A percentile compares a stretch with the other conserved stretches of the same genome.
phyloP scores from a whole-genome alignment of 2,329 filamentous ascomycete genomes.

The Mycosphaerella sp. region DNA sequence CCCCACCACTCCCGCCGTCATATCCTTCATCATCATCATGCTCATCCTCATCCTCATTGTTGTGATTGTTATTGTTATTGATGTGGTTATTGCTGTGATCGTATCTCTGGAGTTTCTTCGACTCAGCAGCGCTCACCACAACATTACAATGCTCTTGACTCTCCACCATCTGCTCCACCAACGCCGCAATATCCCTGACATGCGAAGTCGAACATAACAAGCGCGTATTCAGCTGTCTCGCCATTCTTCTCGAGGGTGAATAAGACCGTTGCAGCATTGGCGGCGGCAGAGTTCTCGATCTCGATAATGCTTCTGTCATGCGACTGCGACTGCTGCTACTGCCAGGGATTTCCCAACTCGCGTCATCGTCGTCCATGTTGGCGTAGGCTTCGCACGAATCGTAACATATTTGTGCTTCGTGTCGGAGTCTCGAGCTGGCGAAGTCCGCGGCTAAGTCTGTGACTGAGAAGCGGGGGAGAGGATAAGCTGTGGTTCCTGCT shows the following conservation, averaged over 20 bases:
- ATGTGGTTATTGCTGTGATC: too few relatives aligned
- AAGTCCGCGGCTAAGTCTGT: constrained; percentile 31
- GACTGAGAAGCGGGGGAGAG: constrained; percentile 26
- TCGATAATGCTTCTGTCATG: constrained; percentile 3
- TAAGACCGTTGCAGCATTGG: constrained; percentile 20
- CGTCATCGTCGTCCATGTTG: constrained; percentile 29
- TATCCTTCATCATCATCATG: constrained; percentile 27
- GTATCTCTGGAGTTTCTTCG: neutral
- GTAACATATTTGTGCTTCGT: constrained; percentile 30
- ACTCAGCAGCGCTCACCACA: too few relatives aligned
- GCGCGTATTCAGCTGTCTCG: constrained; percentile 38
- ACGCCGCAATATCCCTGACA: constrained; percentile 37
- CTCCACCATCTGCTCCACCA: constrained; percentile 41
- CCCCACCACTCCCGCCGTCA: constrained; percentile 17
- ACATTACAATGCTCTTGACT: constrained; percentile 39
- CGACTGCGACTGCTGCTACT: constrained; percentile 15
- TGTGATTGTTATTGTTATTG: too few relatives aligned
- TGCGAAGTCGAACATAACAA: constrained; percentile 38
- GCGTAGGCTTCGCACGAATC: constrained; percentile 33
- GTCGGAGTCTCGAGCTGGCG: constrained; percentile 25
- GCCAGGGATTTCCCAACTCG: constrained; percentile 24
- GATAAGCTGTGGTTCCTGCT: constrained; percentile 19
- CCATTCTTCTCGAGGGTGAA: constrained; percentile 36
- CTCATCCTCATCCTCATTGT: neutral
- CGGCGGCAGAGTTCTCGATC: constrained; percentile 13